Evolutionary conservation across 2,329 filamentous ascomycete species (phyloP), one percentile per base, ranked within the genome.

Genomic region (Lasiodiplodia sp.): DNA sequence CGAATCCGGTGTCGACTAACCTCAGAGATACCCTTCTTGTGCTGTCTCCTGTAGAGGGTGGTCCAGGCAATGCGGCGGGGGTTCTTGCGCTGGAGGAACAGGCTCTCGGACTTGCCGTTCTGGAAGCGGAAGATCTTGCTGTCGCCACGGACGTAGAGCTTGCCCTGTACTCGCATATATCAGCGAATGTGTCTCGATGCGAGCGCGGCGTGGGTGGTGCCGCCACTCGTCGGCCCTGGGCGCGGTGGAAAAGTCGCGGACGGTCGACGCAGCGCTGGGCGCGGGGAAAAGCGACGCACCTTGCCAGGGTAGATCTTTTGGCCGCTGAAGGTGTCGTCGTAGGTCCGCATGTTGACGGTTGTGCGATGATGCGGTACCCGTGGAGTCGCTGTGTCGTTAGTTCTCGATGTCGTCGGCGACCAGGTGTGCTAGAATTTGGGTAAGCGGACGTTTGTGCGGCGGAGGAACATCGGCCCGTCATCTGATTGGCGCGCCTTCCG

Each of bases 71-170:
- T 98, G 84, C 95, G 94, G 86, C 96, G 95, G 84, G 96, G 96
- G 91, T 99, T 99, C 93, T 99, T 99, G 90, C 96, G 95, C 90
- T 99, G 96, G 79, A 98, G 93, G 91, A 99, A 99, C 77, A 99
- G 93, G 77, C 94, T 97, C 88, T 99, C 96, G 86, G 93, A 95
- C 89, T 99, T 99, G 88, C 96, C 94, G 87, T 97, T 97, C 87
- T 97, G 94, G 92, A 99, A 99, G 83, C 96, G 94, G 92, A 99
- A 99, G 89, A 98, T 91, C 90, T 98, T 99, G 94, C 92, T 97
- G 90, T 99, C 96, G 83, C 95, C 94, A 86, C 96, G 94, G 90
- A 99, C 88, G 88, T 95, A 99, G 88, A 99, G 92, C 90, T 98
- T 98, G 88, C 96, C 96, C 96, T 98, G 83, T 81, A 80, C 7